Evolutionary conservation across 805 yeast species (phyloP), one percentile per base, ranked within the genome.

Genomic region (Hyphopichia homilentoma): DNA sequence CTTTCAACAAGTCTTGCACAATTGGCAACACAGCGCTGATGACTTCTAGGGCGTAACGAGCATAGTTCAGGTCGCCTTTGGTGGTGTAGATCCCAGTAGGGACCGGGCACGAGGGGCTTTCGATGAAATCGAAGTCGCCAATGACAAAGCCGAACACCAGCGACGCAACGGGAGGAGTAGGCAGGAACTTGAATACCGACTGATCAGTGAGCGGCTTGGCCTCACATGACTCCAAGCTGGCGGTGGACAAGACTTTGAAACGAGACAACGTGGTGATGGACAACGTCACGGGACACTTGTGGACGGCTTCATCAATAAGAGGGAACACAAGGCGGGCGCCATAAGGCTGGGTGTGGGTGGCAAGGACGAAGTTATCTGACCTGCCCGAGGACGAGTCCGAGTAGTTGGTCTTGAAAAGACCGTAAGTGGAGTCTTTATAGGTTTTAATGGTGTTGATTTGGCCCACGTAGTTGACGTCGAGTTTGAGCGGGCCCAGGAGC

Each of bases 281-380:
- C 19, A 84, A 54, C 35, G 68, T 52, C 36, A 79, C 65, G 1
- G 73, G 64, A 4, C 77, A 67, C 47, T 80, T 82, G 20, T 59
- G 53, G n/a, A 61, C 45, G 5, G 78, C 67, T 45, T 82, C 88
- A 52, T 84, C 93, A 8, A 83, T 47, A 45, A 82, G 75, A 2
- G 94, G 94, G 46, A 79, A 79, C 8, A 84, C 70, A 29, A 50
- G 48, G 42, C 81, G 65, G 4, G 87, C 81, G 41, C 70, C 79
- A 12, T 68, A 65, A 0, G 93, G 88, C 50, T 83, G 89, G 26
- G 77, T 68, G 47, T 84, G 93, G 2, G 93, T 81, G 0, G 88
- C 79, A 20, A 83, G 48, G 8, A 82, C 58, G 36, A 58, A 69
- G 39, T 74, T 70, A 37, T 73, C 68, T 1, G 79, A 58, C 15